Evolutionary conservation across 345 rosid species (phyloP).

Genomic region (Boechera retrofracta): DNA sequence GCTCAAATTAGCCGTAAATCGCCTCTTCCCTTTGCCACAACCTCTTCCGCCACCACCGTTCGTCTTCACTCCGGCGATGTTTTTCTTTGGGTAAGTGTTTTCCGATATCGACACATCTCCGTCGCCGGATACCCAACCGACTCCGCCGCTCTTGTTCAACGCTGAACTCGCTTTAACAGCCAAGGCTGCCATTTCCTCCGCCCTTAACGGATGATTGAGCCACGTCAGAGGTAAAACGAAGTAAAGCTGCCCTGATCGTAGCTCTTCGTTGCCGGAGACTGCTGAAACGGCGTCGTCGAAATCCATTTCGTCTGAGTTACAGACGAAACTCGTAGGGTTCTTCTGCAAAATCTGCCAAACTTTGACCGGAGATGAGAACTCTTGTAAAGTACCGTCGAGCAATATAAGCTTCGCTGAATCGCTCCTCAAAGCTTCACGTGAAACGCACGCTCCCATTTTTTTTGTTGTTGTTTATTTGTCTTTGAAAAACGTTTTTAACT

Average conservation of each 20-base stretch:
- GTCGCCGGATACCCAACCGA: conserved; percentile 28
- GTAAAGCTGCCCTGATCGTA: conserved; percentile 86
- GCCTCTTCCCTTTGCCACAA: conserved; percentile 50
- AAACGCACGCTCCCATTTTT: conserved; percentile 89
- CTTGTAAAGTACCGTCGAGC: conserved; percentile 76
- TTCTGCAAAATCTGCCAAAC: conserved; percentile 70
- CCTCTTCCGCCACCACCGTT: conserved; percentile 36
- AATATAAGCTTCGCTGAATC: conserved; percentile 77
- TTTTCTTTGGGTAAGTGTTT: neutral
- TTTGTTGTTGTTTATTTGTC: neutral
- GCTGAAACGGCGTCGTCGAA: conserved; percentile 79
- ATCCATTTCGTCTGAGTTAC: conserved; percentile 98
- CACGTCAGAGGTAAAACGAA: conserved; percentile 76
- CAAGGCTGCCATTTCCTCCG: conserved; percentile 95
- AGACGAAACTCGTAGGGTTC: conserved; percentile 70
- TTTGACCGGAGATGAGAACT: conserved; percentile 78
- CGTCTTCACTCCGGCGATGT: conserved; percentile 11
- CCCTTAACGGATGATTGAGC: conserved; percentile 65
- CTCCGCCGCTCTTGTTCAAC: conserved; percentile 47
- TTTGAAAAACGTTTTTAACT: conserved; percentile 5
- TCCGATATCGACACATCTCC: neutral
- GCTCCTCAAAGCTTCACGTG: conserved; percentile 63
- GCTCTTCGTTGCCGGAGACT: conserved; percentile 70
- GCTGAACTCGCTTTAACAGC: conserved; percentile 98
- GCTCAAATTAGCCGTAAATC: conserved; percentile 60